Percentiles rank a stretch among this genome's conserved stretches.
These are phyloP conservation scores for Volvox carteri DNA, from an alignment of 163 green algal species.

Conservation along the genomic window DNA sequence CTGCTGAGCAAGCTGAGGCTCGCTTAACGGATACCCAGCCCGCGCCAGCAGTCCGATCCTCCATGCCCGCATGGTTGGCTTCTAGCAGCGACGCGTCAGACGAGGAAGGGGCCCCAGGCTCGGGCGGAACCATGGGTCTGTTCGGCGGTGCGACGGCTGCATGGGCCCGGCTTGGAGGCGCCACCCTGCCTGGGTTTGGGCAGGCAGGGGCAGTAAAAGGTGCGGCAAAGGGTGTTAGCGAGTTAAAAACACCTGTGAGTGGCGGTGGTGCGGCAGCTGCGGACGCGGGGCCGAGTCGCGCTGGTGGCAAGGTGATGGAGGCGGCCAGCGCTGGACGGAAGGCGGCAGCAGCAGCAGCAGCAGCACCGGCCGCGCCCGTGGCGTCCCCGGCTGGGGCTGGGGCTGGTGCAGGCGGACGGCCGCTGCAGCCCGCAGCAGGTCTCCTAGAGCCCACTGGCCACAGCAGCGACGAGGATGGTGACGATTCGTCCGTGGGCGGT, in stretches of 20 bases:
- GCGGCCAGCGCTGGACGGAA: too few relatives aligned
- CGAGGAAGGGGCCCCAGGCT: neutral
- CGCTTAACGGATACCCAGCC: too few relatives aligned
- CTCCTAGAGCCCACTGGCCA: neutral
- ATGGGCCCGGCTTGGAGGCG: neutral
- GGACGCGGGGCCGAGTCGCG: too few relatives aligned
- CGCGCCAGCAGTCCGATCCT: neutral
- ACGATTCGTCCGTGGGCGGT: too few relatives aligned
- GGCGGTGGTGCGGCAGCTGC: too few relatives aligned
- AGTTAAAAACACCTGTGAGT: neutral
- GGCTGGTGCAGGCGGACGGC: too few relatives aligned
- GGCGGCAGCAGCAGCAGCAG: too few relatives aligned
- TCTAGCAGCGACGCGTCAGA: slow-evolving; percentile 1
- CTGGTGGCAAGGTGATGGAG: too few relatives aligned
- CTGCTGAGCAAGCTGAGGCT: neutral
- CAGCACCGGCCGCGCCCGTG: too few relatives aligned
- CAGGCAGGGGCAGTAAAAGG: neutral
- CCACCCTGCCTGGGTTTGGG: neutral
- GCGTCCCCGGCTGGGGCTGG: too few relatives aligned
- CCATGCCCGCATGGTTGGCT: slow-evolving; percentile 38
- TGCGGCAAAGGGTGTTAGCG: neutral
- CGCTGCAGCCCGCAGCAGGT: too few relatives aligned
- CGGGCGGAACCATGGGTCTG: too few relatives aligned
- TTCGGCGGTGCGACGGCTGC: neutral
- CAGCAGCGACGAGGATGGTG: neutral